Base-by-base conservation (phyloP, 805 yeast genomes). In the Saturnispora gosingensis region DNA sequence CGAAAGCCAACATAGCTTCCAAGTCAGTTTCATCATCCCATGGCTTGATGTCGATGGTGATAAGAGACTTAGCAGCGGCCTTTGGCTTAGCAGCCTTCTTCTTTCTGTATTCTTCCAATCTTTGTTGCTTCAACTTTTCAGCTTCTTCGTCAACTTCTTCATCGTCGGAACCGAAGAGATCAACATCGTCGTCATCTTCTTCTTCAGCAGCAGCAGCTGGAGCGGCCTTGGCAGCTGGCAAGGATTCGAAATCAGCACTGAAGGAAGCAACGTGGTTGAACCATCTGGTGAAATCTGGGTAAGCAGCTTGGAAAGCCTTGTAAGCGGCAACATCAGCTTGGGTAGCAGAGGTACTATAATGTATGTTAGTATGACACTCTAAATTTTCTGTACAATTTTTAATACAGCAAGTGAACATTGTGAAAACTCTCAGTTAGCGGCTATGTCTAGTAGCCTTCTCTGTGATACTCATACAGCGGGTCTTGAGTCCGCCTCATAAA, bases 21-120 rank as follows among this genome's bases (percentile, higher is more conserved):
- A 93, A 80, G 71, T 91, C 84, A 64, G 99, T 93, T 81, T 93
- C 98, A 69, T 93, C 99, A 75, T 93, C 99, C 99, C 99, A 93
- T 77, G 97, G 98, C 84, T 93, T 93, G 66, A 93, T 95, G 66
- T 93, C 99, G 66, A 93, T 70, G 68, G 99, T 91, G 68, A 93
- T 96, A 63, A 89, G 77, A 57, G 97, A 88, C 81, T 93, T 93
- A 70, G 99, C 97, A 74, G 96, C 97, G 67, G 98, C 89, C 82
- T 89, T 89, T 67, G 98, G 88, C 71, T 95, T 95, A 63, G 91
- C 83, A 62, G 96, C 96, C 85, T 93, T 93, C 83, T 85, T 89
- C 68, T 95, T 96, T 69, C 88, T 86, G 83, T 93, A 93, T 72
- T 83, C 97, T 72, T 97, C 98, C 68, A 93, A 76, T 85, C 99